Evolutionary conservation across 768 basidiomycete species (phyloP), one percentile per base, ranked within the genome.

Genomic region (Serendipita vermifera): DNA sequence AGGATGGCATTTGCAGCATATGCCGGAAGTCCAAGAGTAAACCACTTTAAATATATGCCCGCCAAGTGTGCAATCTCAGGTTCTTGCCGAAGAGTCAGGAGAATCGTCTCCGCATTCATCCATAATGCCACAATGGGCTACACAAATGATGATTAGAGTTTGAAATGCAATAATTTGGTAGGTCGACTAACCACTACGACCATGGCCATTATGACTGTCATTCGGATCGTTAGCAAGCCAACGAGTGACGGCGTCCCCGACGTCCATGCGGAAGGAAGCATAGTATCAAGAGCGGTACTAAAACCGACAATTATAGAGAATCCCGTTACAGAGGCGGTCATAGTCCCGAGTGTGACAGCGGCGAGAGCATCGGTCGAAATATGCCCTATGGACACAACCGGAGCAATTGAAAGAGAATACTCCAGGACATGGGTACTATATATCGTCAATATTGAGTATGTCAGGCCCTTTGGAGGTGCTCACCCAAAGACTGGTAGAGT

Each of bases 241-340:
- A 97, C 88, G 9, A 89, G 74, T 14, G 83, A 71, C 0, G 92
- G 94, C 29, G 83, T 81, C 1, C 81, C 65, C 2, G 90, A 91
- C 0, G 96, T 93, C 92, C 88, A 99, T 14, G 94, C 92, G 35
- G 88, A 81, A 0, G 96, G 94, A 6, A 97, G 79, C 63, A 99
- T 77, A 0, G 93, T 93, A 67, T 99, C 96, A 17, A 99, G 79
- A 0, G 89, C 82, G 48, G 85, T 87, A 5, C 80, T 72, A 55
- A 94, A 79, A 17, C 90, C 90, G 60, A 85, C 84, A 4, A 92
- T 71, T 55, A 94, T 82, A 60, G 82, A 85, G 62, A 84, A 85
- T 1, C 79, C 85, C 1, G 86, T 81, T 11, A 80, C 78, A 40
- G 61, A 66, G 5, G 80, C 81, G 0, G 83, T 84, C 82, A 87